Evolutionary conservation across 495 filamentous ascomycete genomes (phyloP).

Genomic region (Penicillium angulare): DNA sequence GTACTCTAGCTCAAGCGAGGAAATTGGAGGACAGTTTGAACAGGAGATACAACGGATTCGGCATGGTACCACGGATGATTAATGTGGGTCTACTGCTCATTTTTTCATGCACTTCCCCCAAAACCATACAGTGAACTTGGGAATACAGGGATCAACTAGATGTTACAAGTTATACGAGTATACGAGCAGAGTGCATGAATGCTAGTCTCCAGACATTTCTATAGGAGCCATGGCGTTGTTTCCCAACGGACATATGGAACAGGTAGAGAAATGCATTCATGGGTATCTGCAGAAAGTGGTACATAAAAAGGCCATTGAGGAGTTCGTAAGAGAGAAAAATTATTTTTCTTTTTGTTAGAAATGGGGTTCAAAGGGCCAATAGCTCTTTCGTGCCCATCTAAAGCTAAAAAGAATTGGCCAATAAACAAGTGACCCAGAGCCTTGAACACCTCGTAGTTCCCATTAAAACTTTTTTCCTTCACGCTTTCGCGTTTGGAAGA

Average conservation of each 20-base stretch:
- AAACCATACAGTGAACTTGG: not conserved
- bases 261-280: constrained; percentile 48
- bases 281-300: constrained; percentile 48
- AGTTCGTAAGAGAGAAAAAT: constrained; percentile 31
- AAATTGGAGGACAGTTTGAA: too few species aligned
- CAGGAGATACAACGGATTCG: too few species aligned
- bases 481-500: constrained; percentile 22
- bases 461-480: constrained; percentile 24
- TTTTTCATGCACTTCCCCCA: too few species aligned
- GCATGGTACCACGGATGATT: too few species aligned
- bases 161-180: not conserved
- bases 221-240: constrained; percentile 17
- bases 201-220: constrained; percentile 21
- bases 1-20: too few species aligned
- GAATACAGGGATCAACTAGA: not conserved
- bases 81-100: too few species aligned
- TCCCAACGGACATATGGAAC: constrained; percentile 19
- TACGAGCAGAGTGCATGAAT: constrained; percentile 29
- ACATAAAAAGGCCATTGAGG: constrained; percentile 31
- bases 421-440: constrained; percentile 32
- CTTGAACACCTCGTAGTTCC: constrained; percentile 28
- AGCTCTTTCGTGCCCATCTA: constrained; percentile 37
- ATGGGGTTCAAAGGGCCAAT: constrained; percentile 19
- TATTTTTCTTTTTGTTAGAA: constrained; percentile 29
- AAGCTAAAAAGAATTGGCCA: constrained; percentile 36